These are phyloP conservation scores for Salvia splendens DNA, from an alignment of 257 asterid species.

Conservation along the genomic window DNA sequence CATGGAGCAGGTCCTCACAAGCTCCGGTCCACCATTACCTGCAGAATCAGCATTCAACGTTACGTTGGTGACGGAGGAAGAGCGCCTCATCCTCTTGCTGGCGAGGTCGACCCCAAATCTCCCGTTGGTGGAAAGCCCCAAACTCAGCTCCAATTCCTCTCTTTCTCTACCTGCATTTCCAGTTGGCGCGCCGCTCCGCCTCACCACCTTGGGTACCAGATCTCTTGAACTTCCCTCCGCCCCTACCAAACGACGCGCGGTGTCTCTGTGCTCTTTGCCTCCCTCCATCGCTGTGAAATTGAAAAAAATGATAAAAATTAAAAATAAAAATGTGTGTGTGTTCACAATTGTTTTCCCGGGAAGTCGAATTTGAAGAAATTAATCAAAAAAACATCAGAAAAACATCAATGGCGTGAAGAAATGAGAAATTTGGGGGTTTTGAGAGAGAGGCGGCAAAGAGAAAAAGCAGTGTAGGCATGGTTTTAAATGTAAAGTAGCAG, in stretches of 20 bases:
- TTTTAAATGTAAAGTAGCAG: no score
- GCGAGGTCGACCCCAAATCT: conserved; percentile 62
- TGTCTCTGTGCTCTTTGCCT: conserved; percentile 24
- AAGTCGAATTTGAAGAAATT: not conserved
- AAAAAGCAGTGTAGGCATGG: no score
- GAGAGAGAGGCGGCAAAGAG: no score
- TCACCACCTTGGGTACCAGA: conserved; percentile 26
- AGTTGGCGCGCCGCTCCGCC: not conserved
- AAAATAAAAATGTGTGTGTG: not conserved
- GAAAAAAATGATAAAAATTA: not conserved
- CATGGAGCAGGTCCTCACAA: conserved; percentile 53
- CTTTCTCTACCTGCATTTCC: not conserved
- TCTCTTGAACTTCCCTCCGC: conserved; percentile 37
- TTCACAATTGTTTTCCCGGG: conserved; percentile 2
- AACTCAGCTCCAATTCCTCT: conserved; percentile 43
- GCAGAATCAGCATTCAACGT: not conserved
- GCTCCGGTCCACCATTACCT: conserved; percentile 26
- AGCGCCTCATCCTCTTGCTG: conserved; percentile 42
- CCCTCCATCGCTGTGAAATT: conserved; percentile 34
- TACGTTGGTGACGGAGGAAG: conserved; percentile 45
- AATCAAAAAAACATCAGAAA: not conserved
- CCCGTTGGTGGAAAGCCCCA: conserved; percentile 71
- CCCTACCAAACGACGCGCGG: conserved; percentile 3
- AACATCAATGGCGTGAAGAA: not conserved
- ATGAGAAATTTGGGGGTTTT: no score